Conservation (phyloP, 1,139 yeast genomes). For the Scheffersomyces stambukii region DNA sequence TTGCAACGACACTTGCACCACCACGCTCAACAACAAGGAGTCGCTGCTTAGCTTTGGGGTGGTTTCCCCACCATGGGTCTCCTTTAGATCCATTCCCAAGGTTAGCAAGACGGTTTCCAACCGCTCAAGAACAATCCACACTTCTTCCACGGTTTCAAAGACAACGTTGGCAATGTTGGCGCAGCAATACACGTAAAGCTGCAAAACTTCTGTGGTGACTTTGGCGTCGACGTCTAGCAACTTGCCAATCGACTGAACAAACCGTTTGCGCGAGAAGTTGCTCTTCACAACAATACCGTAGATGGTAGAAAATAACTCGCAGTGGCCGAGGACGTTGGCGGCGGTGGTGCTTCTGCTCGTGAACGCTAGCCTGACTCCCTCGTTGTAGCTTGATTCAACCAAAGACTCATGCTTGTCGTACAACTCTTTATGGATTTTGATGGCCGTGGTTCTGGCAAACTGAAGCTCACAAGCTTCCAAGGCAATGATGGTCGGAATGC, state of each 20-base stretch:
- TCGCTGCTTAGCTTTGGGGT: too few relatives aligned
- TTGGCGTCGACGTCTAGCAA: slow-evolving; percentile 16
- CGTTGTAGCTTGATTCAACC: slow-evolving; percentile 59
- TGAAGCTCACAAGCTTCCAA: slow-evolving; percentile 52
- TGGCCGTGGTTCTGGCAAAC: slow-evolving; percentile 45
- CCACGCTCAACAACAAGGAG: too few relatives aligned
- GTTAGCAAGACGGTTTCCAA: too few relatives aligned
- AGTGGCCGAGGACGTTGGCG: slow-evolving; percentile 22
- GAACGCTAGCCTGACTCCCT: slow-evolving; percentile 59
- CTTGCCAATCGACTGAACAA: slow-evolving; percentile 28
- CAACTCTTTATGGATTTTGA: slow-evolving; percentile 49
- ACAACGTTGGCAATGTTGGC: slow-evolving; percentile 27
- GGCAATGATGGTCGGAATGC: slow-evolving; percentile 69
- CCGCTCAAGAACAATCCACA: slow-evolving; percentile 13
- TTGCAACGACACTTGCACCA: too few relatives aligned
- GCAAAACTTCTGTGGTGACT: slow-evolving; percentile 4
- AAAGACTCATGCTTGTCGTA: slow-evolving; percentile 68
- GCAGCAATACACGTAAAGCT: slow-evolving; percentile 3
- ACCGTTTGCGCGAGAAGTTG: slow-evolving; percentile 44
- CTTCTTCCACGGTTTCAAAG: slow-evolving; percentile 40
- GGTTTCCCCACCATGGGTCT: too few relatives aligned
- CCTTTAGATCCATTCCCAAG: too few relatives aligned
- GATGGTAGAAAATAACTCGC: slow-evolving; percentile 23
- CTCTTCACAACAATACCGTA: slow-evolving; percentile 41
- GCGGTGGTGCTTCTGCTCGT: too few relatives aligned